phyloP scores from a whole-genome alignment of 305 asterid genomes.

The Fraxinus floribunda region DNA sequence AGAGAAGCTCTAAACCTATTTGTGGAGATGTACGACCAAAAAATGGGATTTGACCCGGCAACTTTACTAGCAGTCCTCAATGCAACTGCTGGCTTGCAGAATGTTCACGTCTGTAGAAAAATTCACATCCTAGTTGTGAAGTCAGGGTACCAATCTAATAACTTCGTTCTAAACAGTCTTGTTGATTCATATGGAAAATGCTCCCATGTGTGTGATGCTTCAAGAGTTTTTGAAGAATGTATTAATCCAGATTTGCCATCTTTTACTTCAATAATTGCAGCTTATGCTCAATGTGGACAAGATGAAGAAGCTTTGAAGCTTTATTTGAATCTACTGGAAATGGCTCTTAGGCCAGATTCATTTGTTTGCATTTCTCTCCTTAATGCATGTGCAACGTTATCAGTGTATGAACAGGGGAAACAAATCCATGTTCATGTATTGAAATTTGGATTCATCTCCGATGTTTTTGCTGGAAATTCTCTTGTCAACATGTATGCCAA shows the following conservation, averaged over 20 bases:
- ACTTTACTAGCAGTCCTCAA: conserved; percentile 68
- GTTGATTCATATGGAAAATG: conserved; percentile 79
- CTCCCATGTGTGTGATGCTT: conserved; percentile 47
- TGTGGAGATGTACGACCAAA: conserved; percentile 40
- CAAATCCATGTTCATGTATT: conserved; percentile 75
- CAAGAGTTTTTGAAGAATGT: conserved; percentile 67
- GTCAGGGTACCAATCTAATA: conserved; percentile 60
- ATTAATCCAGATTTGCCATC: conserved; percentile 62
- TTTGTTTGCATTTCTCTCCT: conserved; percentile 76
- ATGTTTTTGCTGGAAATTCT: conserved; percentile 81
- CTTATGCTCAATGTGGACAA: conserved; percentile 69
- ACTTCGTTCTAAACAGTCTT: conserved; percentile 63
- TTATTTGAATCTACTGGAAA: conserved; percentile 52
- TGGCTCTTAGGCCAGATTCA: conserved; percentile 68
- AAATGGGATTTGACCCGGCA: conserved; percentile 53
- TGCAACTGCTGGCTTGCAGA: conserved; percentile 57
- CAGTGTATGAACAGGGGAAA: conserved; percentile 88
- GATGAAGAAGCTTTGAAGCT: conserved; percentile 87
- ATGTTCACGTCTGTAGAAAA: conserved; percentile 44
- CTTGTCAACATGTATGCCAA: conserved; percentile 95
- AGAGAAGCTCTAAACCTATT: conserved; percentile 61
- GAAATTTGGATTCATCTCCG: conserved; percentile 65
- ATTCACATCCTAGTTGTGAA: conserved; percentile 59
- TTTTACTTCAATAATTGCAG: conserved; percentile 68
- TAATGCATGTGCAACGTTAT: conserved; percentile 81